phyloP scores from a whole-genome alignment of 495 filamentous ascomycete species.

The Penicillium manginii region DNA sequence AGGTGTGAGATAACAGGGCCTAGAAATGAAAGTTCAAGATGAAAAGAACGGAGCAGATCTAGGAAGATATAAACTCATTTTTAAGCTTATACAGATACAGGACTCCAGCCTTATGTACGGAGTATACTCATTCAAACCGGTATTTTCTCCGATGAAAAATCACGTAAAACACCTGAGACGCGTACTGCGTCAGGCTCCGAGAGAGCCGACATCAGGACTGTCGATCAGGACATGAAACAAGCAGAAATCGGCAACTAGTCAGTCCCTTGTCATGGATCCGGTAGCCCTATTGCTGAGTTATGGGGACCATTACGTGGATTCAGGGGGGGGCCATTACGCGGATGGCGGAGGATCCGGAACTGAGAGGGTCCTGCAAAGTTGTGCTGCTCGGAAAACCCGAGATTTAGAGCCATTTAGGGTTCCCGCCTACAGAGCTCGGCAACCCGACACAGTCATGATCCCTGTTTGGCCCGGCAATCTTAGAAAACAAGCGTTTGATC shows the following conservation, averaged over 20 bases:
- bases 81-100: neutral
- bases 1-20: neutral
- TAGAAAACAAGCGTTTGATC: neutral
- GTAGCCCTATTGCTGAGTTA: neutral
- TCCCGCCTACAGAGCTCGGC: neutral
- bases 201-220: neutral
- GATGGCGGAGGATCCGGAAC: neutral
- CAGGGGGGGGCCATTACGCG: neutral
- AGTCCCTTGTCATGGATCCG: neutral
- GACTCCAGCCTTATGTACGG: neutral
- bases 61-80: neutral
- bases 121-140: neutral
- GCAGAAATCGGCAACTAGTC: neutral
- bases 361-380: neutral
- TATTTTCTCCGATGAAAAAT: neutral
- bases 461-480: neutral
- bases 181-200: neutral
- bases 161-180: neutral
- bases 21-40: neutral
- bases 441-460: neutral
- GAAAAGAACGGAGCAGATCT: neutral
- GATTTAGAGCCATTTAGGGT: neutral
- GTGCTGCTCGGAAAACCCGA: constrained; percentile 1
- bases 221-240: neutral
- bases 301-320: neutral